phyloP scores from a whole-genome alignment of 495 filamentous ascomycete species.

The Tricharina praecox region DNA sequence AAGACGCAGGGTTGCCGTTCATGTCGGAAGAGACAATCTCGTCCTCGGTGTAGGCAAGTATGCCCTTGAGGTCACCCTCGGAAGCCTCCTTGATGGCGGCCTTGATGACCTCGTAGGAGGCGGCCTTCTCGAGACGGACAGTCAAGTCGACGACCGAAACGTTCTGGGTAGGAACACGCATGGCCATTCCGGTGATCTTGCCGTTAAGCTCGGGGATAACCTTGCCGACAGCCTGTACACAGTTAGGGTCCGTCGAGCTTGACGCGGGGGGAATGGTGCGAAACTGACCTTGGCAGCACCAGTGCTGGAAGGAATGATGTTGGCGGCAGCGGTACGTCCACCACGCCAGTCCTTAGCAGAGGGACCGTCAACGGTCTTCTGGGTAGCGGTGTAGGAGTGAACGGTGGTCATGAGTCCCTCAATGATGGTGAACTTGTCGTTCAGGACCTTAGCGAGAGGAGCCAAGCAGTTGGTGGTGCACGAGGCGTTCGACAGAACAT shows the following conservation, averaged over 20 bases:
- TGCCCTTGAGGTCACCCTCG: conserved; percentile 70
- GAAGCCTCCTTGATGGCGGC: conserved; percentile 71
- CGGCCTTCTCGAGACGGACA: conserved; percentile 76
- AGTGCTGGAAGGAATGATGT: conserved; percentile 99
- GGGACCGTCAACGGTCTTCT: conserved; percentile 98
- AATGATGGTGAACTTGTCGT: conserved; percentile 93
- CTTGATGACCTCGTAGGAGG: conserved; percentile 91
- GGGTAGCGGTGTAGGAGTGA: conserved; percentile 99
- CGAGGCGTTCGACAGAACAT: conserved; percentile 96
- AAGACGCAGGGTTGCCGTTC: conserved; percentile 79
- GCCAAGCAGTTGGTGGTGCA: conserved; percentile 99
- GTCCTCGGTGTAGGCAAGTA: conserved; percentile 92
- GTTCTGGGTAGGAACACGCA: conserved; percentile 97
- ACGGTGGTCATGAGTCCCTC: conserved; percentile 99
- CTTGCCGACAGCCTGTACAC: conserved; percentile 69
- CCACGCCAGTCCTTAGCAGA: conserved; percentile 98
- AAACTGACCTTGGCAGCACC: conserved; percentile 68
- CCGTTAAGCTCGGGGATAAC: conserved; percentile 93
- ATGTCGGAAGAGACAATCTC: conserved; percentile 86
- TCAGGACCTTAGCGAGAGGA: conserved; percentile 94
- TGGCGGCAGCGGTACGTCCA: conserved; percentile 94
- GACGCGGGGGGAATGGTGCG: neutral
- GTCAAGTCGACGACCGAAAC: conserved; percentile 98
- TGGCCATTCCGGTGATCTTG: conserved; percentile 98
- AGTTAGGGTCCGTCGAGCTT: conserved; percentile 4